phyloP scores from a whole-genome alignment of 139 green algal species.

The Raphidocelis subcapitata region DNA sequence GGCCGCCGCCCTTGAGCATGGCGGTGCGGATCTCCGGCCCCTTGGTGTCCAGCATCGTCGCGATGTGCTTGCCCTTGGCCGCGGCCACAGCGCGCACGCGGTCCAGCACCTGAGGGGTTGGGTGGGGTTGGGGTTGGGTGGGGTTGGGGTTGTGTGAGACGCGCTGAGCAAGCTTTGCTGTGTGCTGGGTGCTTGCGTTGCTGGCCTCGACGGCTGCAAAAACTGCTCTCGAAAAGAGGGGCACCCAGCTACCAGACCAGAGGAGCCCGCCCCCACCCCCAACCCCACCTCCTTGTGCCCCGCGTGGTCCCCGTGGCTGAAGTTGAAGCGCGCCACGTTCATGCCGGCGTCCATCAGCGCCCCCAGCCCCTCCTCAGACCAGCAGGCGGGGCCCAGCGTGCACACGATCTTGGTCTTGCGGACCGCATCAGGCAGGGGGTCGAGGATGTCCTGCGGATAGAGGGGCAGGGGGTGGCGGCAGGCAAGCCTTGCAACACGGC shows the following conservation, averaged over 20 bases:
- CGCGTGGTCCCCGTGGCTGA: conserved; percentile 82
- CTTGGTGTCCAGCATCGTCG: conserved; percentile 51
- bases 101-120: conserved; percentile 44
- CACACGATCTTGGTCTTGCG: conserved; percentile 86
- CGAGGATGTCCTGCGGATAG: background rate
- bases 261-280: background rate
- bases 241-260: too few species aligned
- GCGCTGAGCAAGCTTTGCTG: too few species aligned
- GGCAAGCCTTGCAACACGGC: background rate
- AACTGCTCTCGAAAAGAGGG: too few species aligned
- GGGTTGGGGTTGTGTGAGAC: too few species aligned
- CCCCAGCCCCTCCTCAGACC: conserved; percentile 62
- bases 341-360: conserved; percentile 86
- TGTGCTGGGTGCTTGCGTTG: too few species aligned
- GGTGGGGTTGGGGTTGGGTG: conserved; percentile 15
- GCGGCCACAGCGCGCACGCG: conserved; percentile 48
- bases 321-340: conserved; percentile 97
- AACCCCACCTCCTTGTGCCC: conserved; percentile 46
- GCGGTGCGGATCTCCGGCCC: conserved; percentile 67
- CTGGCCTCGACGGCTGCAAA: too few species aligned
- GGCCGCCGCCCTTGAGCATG: conserved; percentile 55
- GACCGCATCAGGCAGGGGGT: background rate
- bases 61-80: conserved; percentile 10
- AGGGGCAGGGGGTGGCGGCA: background rate
- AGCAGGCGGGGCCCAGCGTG: conserved; percentile 83